Conservation (phyloP, 164 flowering plant species). For the Echeveria elegans region DNA sequence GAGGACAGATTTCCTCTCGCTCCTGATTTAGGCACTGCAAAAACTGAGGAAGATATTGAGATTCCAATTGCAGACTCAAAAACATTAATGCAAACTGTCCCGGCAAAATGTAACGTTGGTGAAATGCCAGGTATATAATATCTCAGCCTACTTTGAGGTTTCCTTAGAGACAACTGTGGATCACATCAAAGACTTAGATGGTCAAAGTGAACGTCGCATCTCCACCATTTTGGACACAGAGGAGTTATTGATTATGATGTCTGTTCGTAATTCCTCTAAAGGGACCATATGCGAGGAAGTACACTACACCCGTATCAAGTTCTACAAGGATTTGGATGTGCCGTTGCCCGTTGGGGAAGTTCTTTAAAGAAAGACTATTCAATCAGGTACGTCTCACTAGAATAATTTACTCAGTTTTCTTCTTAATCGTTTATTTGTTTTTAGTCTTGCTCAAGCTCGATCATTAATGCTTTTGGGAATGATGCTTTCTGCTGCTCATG, state of each 20-base stretch:
- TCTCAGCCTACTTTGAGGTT: constrained; percentile 16
- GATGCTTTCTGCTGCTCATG: background rate
- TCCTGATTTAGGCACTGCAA: constrained; percentile 1
- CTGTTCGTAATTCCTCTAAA: constrained; percentile 44
- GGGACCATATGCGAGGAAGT: constrained; percentile 66
- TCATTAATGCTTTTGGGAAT: background rate
- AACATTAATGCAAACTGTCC: constrained; percentile 12
- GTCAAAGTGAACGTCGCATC: constrained; percentile 29
- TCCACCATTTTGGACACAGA: constrained; percentile 44
- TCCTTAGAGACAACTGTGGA: constrained; percentile 16
- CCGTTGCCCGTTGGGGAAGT: constrained; percentile 79
- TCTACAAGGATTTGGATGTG: constrained; percentile 77
- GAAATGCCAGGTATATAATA: background rate
- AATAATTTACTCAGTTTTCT: background rate
- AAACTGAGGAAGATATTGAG: constrained; percentile 19
- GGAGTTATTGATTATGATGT: constrained; percentile 76
- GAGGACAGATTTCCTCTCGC: constrained; percentile 30
- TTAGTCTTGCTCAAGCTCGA: too few relatives aligned
- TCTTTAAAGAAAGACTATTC: constrained; percentile 55
- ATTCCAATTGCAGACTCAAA: constrained; percentile 16
- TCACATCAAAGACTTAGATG: constrained; percentile 17
- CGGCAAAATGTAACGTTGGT: constrained; percentile 13
- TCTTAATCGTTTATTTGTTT: background rate
- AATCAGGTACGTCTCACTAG: constrained; percentile 42
- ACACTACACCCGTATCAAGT: constrained; percentile 76